Evolutionary conservation across 75 land plant species (phyloP).

Genomic region (Sequoia sempervirens): DNA sequence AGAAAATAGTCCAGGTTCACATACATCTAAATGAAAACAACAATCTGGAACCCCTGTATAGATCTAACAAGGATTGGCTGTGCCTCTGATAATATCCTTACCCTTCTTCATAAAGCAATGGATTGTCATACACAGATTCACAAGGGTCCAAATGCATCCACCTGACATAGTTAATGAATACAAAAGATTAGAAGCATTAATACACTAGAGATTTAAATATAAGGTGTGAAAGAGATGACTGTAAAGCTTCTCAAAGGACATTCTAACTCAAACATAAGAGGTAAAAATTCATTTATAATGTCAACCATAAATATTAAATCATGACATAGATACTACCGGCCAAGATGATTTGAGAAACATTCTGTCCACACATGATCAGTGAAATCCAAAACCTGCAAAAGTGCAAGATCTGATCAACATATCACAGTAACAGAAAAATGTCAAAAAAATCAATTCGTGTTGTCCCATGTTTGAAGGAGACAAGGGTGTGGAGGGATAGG

Average conservation of each 20-base stretch:
- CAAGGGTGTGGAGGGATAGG: neutral
- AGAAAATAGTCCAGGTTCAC: neutral
- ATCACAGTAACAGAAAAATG: neutral
- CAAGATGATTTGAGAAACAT: slow-evolving; percentile 62
- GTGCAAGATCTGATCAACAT: neutral
- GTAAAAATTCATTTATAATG: neutral
- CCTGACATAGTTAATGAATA: slow-evolving; percentile 26
- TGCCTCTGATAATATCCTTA: slow-evolving; percentile 17
- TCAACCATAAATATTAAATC: neutral
- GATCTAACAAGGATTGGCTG: neutral
- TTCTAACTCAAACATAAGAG: neutral
- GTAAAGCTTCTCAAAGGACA: neutral
- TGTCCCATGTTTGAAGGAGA: neutral
- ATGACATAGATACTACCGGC: slow-evolving; percentile 36
- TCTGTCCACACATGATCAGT: slow-evolving; percentile 99
- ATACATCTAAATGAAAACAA: neutral
- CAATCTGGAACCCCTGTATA: neutral
- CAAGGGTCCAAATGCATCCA: slow-evolving; percentile 99
- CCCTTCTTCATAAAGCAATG: slow-evolving; percentile 94
- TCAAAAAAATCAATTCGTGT: neutral
- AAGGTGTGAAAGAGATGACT: neutral
- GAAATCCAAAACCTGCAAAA: slow-evolving; percentile 74
- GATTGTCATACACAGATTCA: slow-evolving; percentile 80
- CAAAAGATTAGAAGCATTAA: neutral
- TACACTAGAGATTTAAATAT: neutral